phyloP scores from a whole-genome alignment of 1,139 yeast species.

The Meyerozyma athensensis region DNA sequence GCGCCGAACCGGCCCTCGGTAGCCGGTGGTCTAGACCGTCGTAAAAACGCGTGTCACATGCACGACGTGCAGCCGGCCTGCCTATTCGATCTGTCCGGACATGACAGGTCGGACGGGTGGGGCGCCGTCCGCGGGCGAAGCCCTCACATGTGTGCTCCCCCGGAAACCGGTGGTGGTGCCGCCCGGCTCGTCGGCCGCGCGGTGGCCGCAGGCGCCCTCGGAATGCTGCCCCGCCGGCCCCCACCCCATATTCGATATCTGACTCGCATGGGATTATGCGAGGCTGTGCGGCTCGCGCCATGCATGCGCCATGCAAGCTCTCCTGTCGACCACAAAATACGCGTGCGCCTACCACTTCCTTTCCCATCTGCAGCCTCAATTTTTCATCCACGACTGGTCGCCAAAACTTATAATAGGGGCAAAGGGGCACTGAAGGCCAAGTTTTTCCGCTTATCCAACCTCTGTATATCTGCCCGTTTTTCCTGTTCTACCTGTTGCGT shows the following conservation, averaged over 20 bases:
- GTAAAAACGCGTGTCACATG: slow-evolving; percentile 2
- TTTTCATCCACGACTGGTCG: neutral
- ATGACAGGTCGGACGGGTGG: no score
- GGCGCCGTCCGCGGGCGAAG: no score
- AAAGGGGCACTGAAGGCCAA: neutral
- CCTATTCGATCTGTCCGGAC: neutral
- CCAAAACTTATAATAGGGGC: slow-evolving; percentile 1
- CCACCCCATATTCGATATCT: no score
- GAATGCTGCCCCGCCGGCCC: no score
- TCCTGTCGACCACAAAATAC: slow-evolving; percentile 1
- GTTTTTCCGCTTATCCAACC: neutral
- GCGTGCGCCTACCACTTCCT: slow-evolving; percentile 2
- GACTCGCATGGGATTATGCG: no score
- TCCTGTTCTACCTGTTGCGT: neutral
- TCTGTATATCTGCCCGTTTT: neutral
- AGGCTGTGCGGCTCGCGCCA: no score
- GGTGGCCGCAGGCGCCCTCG: no score
- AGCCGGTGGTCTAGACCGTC: slow-evolving; percentile 3
- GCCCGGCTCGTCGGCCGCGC: no score
- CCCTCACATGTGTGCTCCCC: no score
- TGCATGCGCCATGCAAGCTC: slow-evolving; percentile 1
- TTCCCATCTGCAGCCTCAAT: slow-evolving; percentile 1
- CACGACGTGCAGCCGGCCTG: neutral
- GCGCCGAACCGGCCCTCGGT: neutral
- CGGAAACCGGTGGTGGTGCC: no score